Conservation (phyloP, 2,329 filamentous ascomycete species). For the Penicillium fuscoglaucum region DNA sequence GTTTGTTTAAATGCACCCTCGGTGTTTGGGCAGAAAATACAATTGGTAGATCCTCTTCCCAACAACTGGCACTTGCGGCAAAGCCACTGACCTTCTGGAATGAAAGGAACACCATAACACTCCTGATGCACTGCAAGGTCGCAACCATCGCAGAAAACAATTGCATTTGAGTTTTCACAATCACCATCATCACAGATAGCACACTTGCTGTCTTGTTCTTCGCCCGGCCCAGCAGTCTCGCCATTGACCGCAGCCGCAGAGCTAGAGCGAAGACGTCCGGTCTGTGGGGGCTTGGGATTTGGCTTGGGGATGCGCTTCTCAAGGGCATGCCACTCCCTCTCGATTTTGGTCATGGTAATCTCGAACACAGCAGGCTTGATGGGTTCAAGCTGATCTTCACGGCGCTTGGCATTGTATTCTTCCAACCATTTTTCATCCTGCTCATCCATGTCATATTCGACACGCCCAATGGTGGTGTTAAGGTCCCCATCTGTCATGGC, state of each 20-base stretch:
- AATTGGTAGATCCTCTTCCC: constrained; percentile 86
- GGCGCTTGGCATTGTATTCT: constrained; percentile 74
- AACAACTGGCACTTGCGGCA: constrained; percentile 96
- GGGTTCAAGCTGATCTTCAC: constrained; percentile 69
- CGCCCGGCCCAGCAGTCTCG: constrained; percentile 74
- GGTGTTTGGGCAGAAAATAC: constrained; percentile 97
- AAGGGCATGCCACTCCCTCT: constrained; percentile 95
- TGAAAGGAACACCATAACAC: constrained; percentile 98
- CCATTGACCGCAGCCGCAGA: constrained; percentile 95
- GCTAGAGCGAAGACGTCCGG: constrained; percentile 86
- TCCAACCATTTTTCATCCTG: constrained; percentile 97
- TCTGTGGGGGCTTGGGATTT: constrained; percentile 93
- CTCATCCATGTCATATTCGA: constrained; percentile 99
- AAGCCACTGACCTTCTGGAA: constrained; percentile 97
- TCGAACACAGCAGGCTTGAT: constrained; percentile 95
- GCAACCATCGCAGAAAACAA: constrained; percentile 98
- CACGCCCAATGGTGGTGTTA: constrained; percentile 66
- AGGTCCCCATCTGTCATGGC: constrained; percentile 61
- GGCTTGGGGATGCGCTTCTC: constrained; percentile 97
- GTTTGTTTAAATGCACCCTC: constrained; percentile 99
- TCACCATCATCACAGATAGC: constrained; percentile 99
- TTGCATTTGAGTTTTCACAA: constrained; percentile 98
- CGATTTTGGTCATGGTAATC: constrained; percentile 97
- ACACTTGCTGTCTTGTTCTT: constrained; percentile 96
- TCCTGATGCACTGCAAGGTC: constrained; percentile 97